These are phyloP conservation scores for Gossypium anomalum DNA, from an alignment of 345 rosid species.

Conservation along the genomic window DNA sequence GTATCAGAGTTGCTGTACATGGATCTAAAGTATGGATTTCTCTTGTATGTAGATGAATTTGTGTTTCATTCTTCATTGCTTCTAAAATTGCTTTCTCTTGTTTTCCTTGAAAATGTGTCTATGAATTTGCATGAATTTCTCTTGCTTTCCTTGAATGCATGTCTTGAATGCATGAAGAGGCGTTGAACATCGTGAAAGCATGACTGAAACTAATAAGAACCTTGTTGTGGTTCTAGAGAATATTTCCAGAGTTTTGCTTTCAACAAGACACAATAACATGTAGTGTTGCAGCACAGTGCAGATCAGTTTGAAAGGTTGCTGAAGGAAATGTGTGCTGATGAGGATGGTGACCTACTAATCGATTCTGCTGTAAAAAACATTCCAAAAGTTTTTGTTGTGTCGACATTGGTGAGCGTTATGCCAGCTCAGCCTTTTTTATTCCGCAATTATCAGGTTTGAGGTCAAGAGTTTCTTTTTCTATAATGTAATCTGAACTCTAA, in stretches of 20 bases:
- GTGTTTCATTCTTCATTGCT: background rate
- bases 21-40: slow-evolving; percentile 79
- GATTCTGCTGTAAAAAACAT: slow-evolving; percentile 84
- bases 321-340: slow-evolving; percentile 97
- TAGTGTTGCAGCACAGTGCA: slow-evolving; percentile 92
- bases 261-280: slow-evolving; percentile 31
- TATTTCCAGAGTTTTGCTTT: slow-evolving; percentile 10
- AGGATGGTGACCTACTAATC: slow-evolving; percentile 87
- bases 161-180: background rate
- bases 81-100: background rate
- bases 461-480: slow-evolving; percentile 6
- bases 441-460: slow-evolving; percentile 89
- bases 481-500: background rate
- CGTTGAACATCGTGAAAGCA: background rate
- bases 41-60: slow-evolving; percentile 4
- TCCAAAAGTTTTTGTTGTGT: slow-evolving; percentile 93
- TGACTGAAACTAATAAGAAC: background rate
- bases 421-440: slow-evolving; percentile 96
- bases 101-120: background rate
- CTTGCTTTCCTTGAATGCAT: background rate
- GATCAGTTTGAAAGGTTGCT: slow-evolving; percentile 90
- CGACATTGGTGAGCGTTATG: slow-evolving; percentile 84
- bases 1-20: slow-evolving; percentile 95
- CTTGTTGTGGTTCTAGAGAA: background rate
- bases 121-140: background rate